phyloP scores from a whole-genome alignment of 768 basidiomycete species.

The Collybia mongolica region DNA sequence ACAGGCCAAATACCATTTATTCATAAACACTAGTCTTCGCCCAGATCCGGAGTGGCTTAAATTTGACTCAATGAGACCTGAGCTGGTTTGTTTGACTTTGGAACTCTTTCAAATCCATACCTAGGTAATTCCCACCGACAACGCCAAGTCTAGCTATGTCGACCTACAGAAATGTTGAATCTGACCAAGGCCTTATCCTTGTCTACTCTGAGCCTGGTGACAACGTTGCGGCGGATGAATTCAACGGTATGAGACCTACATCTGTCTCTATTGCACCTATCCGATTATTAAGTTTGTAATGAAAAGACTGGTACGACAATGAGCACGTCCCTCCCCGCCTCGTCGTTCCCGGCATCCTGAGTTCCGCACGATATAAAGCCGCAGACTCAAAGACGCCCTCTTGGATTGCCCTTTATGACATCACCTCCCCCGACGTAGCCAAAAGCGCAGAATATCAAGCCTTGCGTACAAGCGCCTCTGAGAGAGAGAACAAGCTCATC shows the following conservation, averaged over 20 bases:
- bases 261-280: not conserved
- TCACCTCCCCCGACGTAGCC: slow-evolving; percentile 18
- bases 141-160: slow-evolving; percentile 3
- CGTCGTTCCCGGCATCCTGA: slow-evolving; percentile 23
- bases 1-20: too few relatives aligned
- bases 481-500: slow-evolving; percentile 22
- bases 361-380: slow-evolving; percentile 26
- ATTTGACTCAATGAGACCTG: not conserved
- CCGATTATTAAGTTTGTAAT: too few relatives aligned
- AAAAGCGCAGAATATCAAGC: slow-evolving; percentile 21
- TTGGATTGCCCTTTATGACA: slow-evolving; percentile 30
- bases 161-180: slow-evolving; percentile 5
- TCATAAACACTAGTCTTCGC: too few relatives aligned
- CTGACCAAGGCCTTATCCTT: slow-evolving; percentile 10
- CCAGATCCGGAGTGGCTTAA: too few relatives aligned
- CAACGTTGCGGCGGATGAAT: not conserved
- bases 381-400: slow-evolving; percentile 22
- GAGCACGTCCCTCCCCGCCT: slow-evolving; percentile 30
- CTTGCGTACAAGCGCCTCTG: slow-evolving; percentile 20
- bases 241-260: not conserved
- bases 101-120: not conserved
- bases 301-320: slow-evolving; percentile 30
- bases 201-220: slow-evolving; percentile 13
- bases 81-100: slow-evolving; percentile 7
- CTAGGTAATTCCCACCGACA: not conserved